phyloP scores from a whole-genome alignment of 371 early-diverging fungal genomes.

The Mortierella sp. region DNA sequence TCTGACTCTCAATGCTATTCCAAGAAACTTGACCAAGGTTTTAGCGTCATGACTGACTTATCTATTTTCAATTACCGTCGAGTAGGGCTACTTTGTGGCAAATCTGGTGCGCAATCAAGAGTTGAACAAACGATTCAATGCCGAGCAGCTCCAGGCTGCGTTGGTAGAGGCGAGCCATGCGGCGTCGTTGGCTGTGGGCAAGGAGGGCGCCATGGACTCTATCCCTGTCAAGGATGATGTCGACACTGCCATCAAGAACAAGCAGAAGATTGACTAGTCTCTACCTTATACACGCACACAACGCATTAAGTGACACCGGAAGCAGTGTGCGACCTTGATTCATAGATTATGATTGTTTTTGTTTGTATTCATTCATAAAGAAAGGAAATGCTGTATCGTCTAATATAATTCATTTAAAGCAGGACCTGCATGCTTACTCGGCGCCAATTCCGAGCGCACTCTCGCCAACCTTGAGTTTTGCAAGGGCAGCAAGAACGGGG shows the following conservation, averaged over 20 bases:
- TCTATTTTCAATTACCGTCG: slow-evolving; percentile 24
- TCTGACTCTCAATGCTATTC: neutral
- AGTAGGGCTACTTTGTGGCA: slow-evolving; percentile 81
- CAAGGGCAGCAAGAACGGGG: slow-evolving; percentile 51
- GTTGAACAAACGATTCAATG: slow-evolving; percentile 58
- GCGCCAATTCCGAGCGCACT: neutral
- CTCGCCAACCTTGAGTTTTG: neutral
- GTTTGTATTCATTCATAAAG: neutral
- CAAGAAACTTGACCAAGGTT: neutral
- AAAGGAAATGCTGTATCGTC: neutral
- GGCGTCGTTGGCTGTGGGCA: slow-evolving; percentile 69
- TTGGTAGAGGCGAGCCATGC: slow-evolving; percentile 71
- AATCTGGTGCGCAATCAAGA: slow-evolving; percentile 64
- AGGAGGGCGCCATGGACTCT: slow-evolving; percentile 76
- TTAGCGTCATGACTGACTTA: neutral
- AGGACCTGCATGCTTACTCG: neutral
- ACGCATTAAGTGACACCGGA: no score
- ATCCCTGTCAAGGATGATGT: slow-evolving; percentile 69
- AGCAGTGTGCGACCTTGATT: no score
- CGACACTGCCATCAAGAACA: slow-evolving; percentile 24
- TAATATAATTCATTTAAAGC: neutral
- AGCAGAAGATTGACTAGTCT: slow-evolving; percentile 23
- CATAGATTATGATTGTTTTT: neutral
- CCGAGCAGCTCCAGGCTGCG: slow-evolving; percentile 59
- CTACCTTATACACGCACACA: neutral